Percentiles rank a stretch among this genome's conserved stretches.
Conservation (phyloP, 2,329 filamentous ascomycete species). For the Beauveria caledonica region DNA sequence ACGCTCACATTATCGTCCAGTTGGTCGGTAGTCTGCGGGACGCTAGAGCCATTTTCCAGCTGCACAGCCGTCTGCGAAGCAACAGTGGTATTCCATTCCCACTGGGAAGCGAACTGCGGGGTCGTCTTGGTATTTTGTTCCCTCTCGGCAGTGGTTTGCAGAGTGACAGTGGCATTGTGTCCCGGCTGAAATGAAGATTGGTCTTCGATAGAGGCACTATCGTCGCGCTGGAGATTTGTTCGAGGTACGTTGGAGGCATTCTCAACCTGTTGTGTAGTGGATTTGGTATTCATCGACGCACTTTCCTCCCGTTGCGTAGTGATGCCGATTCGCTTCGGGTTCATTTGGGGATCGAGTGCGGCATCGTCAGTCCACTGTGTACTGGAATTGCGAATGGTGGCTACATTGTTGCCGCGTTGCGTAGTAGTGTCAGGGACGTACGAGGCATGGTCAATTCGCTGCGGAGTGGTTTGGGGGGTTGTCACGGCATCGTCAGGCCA, state of each 20-base stretch:
- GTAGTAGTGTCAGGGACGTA: background rate
- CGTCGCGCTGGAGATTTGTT: no score
- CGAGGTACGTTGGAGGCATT: no score
- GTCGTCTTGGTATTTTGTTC: background rate
- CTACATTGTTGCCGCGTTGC: background rate
- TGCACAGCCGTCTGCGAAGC: background rate
- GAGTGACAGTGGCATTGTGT: background rate
- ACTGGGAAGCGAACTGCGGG: background rate
- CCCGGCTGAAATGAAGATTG: no score
- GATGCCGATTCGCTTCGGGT: no score
- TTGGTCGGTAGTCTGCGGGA: background rate
- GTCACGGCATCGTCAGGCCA: background rate
- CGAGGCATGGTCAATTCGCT: background rate
- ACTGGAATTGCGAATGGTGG: background rate
- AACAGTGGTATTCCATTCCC: background rate
- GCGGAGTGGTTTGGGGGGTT: background rate
- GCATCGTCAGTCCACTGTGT: no score
- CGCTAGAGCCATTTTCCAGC: background rate
- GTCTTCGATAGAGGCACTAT: no score
- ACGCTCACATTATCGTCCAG: conserved; percentile 1
- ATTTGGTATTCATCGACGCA: background rate
- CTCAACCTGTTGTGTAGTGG: no score
- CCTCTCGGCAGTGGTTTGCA: background rate
- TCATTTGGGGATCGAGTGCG: no score
- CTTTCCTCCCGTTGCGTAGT: no score